These are phyloP conservation scores for Spathaspora arborariae DNA, from an alignment of 805 yeast genomes.

Conservation along the genomic window DNA sequence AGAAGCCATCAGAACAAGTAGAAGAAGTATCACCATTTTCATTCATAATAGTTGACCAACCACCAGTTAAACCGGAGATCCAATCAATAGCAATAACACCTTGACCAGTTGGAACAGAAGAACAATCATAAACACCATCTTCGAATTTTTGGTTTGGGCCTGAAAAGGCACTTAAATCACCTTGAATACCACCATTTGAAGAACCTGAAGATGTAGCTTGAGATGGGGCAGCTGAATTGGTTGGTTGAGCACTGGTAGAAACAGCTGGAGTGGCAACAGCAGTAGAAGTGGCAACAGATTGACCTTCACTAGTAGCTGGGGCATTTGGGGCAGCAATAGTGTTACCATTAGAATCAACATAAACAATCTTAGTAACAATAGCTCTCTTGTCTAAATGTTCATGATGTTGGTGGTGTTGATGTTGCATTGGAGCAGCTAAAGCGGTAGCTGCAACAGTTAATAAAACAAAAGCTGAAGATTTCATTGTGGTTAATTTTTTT, in stretches of 20 bases:
- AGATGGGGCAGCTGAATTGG: conserved; percentile 8
- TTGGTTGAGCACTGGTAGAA: conserved; percentile 6
- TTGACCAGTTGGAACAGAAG: conserved; percentile 70
- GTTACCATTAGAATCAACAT: conserved; percentile 29
- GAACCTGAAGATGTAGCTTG: conserved; percentile 23
- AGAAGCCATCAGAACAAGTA: conserved; percentile 79
- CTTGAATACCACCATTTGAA: conserved; percentile 38
- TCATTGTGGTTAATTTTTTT: conserved; percentile 18
- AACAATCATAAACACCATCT: conserved; percentile 71
- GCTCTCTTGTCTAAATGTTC: conserved; percentile 29
- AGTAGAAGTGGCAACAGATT: conserved; percentile 11
- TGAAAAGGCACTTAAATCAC: conserved; percentile 56
- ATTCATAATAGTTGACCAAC: conserved; percentile 75
- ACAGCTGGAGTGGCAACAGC: conserved; percentile 7
- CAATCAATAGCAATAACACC: conserved; percentile 75
- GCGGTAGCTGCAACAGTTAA: conserved; percentile 25
- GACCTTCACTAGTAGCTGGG: conserved; percentile 6
- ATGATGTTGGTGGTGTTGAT: conserved; percentile 34
- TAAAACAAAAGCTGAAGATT: conserved; percentile 22
- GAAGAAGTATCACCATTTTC: conserved; percentile 58
- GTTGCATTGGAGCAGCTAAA: conserved; percentile 32
- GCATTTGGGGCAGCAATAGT: conserved; percentile 30
- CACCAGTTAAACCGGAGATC: conserved; percentile 55
- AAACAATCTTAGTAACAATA: conserved; percentile 35
- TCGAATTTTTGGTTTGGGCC: conserved; percentile 59